A percentile compares a stretch with the other conserved stretches of the same genome.
Evolutionary conservation across 2,329 filamentous ascomycete genomes (phyloP).

Genomic region (Aulographum hederae): DNA sequence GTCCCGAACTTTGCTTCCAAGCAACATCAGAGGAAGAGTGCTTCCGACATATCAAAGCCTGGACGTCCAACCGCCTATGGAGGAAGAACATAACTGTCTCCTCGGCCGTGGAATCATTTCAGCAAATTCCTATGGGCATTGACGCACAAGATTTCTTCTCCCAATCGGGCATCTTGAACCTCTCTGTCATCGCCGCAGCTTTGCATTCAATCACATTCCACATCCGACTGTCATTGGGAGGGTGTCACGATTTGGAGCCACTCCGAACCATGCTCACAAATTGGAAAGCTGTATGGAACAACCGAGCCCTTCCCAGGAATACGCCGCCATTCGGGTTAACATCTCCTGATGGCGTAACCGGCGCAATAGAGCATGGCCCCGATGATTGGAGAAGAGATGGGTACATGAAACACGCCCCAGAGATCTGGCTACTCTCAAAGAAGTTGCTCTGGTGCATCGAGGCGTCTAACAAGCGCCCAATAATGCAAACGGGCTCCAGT

Average conservation of each 20-base stretch:
- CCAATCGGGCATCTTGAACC: background rate
- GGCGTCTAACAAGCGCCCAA: too few species aligned
- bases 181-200: background rate
- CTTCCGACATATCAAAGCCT: background rate
- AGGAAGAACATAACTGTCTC: background rate
- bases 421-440: background rate
- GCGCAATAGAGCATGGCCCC: background rate
- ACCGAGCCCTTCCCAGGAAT: too few species aligned
- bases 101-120: background rate
- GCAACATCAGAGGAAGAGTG: background rate
- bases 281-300: too few species aligned
- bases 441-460: too few species aligned
- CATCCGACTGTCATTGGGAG: background rate
- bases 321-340: too few species aligned
- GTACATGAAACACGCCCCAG: background rate
- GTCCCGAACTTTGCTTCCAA: background rate
- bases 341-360: too few species aligned
- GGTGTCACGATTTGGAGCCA: too few species aligned
- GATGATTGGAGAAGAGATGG: background rate
- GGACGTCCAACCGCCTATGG: background rate
- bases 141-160: background rate
- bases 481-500: too few species aligned
- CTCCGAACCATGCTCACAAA: too few species aligned
- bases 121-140: background rate
- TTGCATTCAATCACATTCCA: background rate